A percentile compares a stretch with the other conserved stretches of the same genome.
Evolutionary conservation across 495 filamentous ascomycete species (phyloP).

Genomic region (Penicillium parvum): DNA sequence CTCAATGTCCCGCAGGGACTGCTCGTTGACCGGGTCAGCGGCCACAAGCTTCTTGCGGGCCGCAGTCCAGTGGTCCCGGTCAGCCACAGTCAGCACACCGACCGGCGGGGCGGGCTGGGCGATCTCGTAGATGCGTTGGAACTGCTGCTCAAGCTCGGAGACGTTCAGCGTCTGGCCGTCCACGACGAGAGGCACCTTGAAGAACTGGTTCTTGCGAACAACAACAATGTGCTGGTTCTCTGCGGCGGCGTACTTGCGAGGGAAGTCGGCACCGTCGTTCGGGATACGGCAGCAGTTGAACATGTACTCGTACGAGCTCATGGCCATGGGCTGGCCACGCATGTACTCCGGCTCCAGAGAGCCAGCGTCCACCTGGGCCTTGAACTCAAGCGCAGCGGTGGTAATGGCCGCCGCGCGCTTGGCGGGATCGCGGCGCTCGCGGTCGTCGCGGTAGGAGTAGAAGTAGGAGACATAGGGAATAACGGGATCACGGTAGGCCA

Average conservation of each 20-base stretch:
- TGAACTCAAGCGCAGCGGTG: conserved; percentile 84
- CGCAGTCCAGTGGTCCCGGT: conserved; percentile 89
- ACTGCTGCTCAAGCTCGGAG: conserved; percentile 82
- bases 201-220: conserved; percentile 94
- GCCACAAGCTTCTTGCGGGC: conserved; percentile 72
- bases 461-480: conserved; percentile 99
- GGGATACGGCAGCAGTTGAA: conserved; percentile 92
- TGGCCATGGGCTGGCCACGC: conserved; percentile 90
- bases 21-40: conserved; percentile 70
- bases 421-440: conserved; percentile 77
- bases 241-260: conserved; percentile 69
- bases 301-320: conserved; percentile 98
- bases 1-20: conserved; percentile 76
- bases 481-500: conserved; percentile 90
- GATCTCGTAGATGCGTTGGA: conserved; percentile 76
- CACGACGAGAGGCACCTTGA: conserved; percentile 74
- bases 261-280: conserved; percentile 74
- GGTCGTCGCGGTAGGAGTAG: conserved; percentile 95
- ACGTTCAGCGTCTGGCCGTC: conserved; percentile 80
- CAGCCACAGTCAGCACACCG: conserved; percentile 82
- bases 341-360: conserved; percentile 96
- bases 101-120: conserved; percentile 67
- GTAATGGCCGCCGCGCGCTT: conserved; percentile 91
- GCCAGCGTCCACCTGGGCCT: conserved; percentile 79
- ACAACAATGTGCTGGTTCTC: conserved; percentile 83